Conservation (phyloP, 176 grass and related monocot genomes). For the Phoenix dactylifera region DNA sequence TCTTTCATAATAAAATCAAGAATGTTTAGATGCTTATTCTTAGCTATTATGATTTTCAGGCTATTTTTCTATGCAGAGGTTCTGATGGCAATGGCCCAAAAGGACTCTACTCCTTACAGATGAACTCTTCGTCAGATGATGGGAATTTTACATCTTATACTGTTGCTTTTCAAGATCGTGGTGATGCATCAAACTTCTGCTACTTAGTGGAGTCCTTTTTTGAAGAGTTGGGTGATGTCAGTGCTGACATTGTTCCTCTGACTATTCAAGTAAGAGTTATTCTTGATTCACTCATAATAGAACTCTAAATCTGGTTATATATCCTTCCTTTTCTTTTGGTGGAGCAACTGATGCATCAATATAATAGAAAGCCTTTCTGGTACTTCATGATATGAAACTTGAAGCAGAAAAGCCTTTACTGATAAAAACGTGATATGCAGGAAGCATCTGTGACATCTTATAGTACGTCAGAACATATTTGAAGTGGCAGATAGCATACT, state of each 20-base stretch:
- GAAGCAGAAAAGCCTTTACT: too few species aligned
- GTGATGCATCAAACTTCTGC: constrained; percentile 32
- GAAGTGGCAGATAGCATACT: too few species aligned
- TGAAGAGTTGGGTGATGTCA: constrained; percentile 33
- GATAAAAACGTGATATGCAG: too few species aligned
- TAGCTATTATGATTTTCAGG: constrained; percentile 16
- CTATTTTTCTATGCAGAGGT: constrained; percentile 26
- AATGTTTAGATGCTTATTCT: constrained; percentile 1
- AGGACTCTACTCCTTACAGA: constrained; percentile 37
- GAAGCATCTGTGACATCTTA: too few species aligned
- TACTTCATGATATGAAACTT: too few species aligned
- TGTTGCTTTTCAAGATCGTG: constrained; percentile 30
- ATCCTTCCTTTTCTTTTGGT: constrained; percentile 5
- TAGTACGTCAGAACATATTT: too few species aligned
- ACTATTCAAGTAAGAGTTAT: constrained; percentile 26
- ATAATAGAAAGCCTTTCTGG: too few species aligned
- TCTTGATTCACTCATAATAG: background rate
- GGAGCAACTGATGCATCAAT: background rate
- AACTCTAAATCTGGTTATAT: background rate
- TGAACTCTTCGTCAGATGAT: constrained; percentile 19
- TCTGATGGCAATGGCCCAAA: constrained; percentile 5
- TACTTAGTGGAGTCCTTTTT: constrained; percentile 35
- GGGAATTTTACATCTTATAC: constrained; percentile 23
- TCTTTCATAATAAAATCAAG: too few species aligned
- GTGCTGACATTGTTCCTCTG: constrained; percentile 29